These are phyloP conservation scores for Epichloe uncinata DNA, from an alignment of 2,329 filamentous ascomycete genomes.

Conservation along the genomic window DNA sequence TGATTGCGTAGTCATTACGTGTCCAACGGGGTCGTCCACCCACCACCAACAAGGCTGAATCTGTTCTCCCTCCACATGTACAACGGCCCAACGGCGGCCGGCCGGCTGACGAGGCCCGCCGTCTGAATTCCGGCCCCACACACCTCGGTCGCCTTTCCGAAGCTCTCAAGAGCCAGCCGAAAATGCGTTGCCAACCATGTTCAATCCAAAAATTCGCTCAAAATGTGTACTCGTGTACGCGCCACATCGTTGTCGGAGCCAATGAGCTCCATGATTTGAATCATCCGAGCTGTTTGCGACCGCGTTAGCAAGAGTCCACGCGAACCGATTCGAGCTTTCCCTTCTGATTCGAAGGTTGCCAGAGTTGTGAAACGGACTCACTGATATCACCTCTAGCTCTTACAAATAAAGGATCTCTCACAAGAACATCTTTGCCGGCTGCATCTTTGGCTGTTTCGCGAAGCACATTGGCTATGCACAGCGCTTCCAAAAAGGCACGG, in stretches of 20 bases:
- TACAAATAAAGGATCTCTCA: conserved; percentile 44
- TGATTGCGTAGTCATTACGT: no score
- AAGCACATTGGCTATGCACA: conserved; percentile 51
- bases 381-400: conserved; percentile 47
- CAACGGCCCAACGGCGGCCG: no score
- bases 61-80: no score
- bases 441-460: conserved; percentile 35
- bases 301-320: not conserved
- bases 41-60: no score
- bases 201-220: conserved; percentile 37
- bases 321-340: not conserved
- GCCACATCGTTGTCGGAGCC: conserved; percentile 46
- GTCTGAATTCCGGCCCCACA: no score
- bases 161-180: not conserved
- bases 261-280: conserved; percentile 49
- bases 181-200: not conserved
- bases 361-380: conserved; percentile 22
- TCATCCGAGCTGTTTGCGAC: conserved; percentile 38
- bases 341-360: not conserved
- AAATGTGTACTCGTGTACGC: conserved; percentile 42
- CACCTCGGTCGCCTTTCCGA: not conserved
- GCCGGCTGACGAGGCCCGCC: no score
- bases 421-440: conserved; percentile 30
- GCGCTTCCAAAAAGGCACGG: conserved; percentile 66
- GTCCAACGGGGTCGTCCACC: no score